Evolutionary conservation across 73 alveolate genomes (phyloP), one percentile per base, ranked within the genome.

Genomic region (Paramecium octaurelia): DNA sequence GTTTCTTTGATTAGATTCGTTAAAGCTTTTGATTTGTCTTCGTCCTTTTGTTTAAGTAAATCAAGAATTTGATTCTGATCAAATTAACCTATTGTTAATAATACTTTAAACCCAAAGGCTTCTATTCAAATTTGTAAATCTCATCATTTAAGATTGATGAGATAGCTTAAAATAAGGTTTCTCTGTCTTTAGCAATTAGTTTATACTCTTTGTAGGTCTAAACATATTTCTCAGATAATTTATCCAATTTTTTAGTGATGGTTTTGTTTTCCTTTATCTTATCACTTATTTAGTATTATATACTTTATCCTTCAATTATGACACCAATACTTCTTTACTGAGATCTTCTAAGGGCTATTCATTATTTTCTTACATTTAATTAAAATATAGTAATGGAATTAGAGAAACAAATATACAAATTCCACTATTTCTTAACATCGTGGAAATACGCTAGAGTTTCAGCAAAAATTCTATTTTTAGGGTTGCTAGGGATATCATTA

Each of bases 211-310:
- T 87, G 21, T 87, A 87, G 35, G 83, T 87, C 59, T 29, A 34
- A 9, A 87, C 93, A 29, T 87, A 87, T 86, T 87, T 87, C 64
- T 87, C 93, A 3, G 64, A 73, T 40, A 87, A 27, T 48, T 87
- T 87, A 40, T 87, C 71, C 14, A 87, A 40, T 46, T 87, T 87
- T 35, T 73, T 87, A 16, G 64, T 40, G 27, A 87, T 73, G 6
- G 87, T 60, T 77, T 87, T 87, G n/a, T 64, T 87, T 60, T 87
- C 93, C 34, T 64, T 87, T 59, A 77, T 48, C 86, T 87, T 54
- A 54, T 48, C 31, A 54, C 16, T 64, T 60, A 58, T 42, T 40
- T 36, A 12, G 59, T 29, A 36, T 73, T 12, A 20, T 3, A 14
- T 73, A 73, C 87, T 40, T 73, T 73, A 35, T 73, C 87, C 11